Percentiles rank a stretch among this genome's conserved stretches.
Evolutionary conservation across 441 rosid species (phyloP).

Genomic region (Pelargonium australe): DNA sequence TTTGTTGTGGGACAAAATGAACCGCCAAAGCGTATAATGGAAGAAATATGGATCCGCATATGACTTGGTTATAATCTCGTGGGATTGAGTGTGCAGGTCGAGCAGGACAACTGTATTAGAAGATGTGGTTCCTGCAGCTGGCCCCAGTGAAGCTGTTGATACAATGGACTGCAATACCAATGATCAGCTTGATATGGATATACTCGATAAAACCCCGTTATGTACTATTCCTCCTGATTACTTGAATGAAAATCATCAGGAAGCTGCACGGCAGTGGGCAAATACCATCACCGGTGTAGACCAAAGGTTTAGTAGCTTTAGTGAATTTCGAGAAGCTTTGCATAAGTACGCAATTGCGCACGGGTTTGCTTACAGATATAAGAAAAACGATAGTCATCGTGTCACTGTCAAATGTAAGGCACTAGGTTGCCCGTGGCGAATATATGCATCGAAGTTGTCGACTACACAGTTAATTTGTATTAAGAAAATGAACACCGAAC

Average conservation of each 20-base stretch:
- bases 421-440: conserved; percentile 73
- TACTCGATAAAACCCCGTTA: conserved; percentile 33
- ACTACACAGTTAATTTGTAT: conserved; percentile 62
- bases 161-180: conserved; percentile 19
- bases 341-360: conserved; percentile 78
- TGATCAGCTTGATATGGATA: conserved; percentile 30
- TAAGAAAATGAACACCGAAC: conserved; percentile 55
- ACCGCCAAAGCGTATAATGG: background rate
- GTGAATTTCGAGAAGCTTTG: conserved; percentile 70
- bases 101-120: conserved; percentile 63
- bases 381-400: conserved; percentile 68
- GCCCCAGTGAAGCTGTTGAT: conserved; percentile 35
- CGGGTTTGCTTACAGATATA: conserved; percentile 42
- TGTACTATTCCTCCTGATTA: conserved; percentile 25
- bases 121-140: conserved; percentile 41
- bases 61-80: conserved; percentile 14
- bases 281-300: conserved; percentile 78
- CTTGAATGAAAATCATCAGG: conserved; percentile 38
- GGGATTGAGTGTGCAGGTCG: conserved; percentile 38
- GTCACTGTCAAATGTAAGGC: conserved; percentile 66
- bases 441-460: conserved; percentile 56
- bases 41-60: background rate
- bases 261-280: conserved; percentile 68
- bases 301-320: conserved; percentile 69
- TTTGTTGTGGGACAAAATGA: conserved; percentile 8